Evolutionary conservation across 2,329 filamentous ascomycete genomes (phyloP).

Genomic region (Aspergillus neotritici): DNA sequence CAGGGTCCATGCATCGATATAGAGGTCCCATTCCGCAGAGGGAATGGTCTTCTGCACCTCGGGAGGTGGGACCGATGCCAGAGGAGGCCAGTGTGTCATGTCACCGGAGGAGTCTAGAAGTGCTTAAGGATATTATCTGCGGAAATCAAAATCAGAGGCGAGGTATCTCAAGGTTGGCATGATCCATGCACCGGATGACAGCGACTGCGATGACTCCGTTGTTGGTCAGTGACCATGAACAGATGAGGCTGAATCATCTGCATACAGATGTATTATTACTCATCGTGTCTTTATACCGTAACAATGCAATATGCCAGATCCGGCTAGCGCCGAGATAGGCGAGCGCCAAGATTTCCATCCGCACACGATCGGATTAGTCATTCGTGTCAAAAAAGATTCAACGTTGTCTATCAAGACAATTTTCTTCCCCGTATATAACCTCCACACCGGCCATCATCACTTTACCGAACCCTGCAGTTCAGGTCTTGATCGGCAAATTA

Average conservation of each 20-base stretch:
- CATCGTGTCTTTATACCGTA: constrained; percentile 6
- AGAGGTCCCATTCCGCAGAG: constrained; percentile 68
- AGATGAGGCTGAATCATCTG: not conserved
- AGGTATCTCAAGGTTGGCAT: too few species aligned
- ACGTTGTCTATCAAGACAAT: constrained; percentile 14
- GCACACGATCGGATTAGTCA: constrained; percentile 19
- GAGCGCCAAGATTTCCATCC: constrained; percentile 32
- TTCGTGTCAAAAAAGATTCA: constrained; percentile 10
- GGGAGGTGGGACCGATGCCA: constrained; percentile 71
- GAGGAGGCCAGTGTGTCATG: constrained; percentile 56
- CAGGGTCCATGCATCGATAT: constrained; percentile 68
- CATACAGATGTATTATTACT: constrained; percentile 1
- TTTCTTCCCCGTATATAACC: constrained; percentile 17
- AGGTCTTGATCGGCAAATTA: constrained; percentile 67
- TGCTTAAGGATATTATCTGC: not conserved
- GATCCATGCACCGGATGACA: too few species aligned
- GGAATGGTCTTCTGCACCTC: constrained; percentile 61
- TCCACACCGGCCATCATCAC: constrained; percentile 57
- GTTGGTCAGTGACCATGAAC: not conserved
- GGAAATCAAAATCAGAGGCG: constrained; percentile 2
- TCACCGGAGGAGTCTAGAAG: constrained; percentile 23
- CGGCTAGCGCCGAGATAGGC: constrained; percentile 37
- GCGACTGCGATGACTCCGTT: too few species aligned
- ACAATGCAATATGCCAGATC: constrained; percentile 12
- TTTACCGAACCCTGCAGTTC: constrained; percentile 71